Evolutionary conservation across 108 stramenopile species (phyloP), one percentile per base, ranked within the genome.

Genomic region (Pseudonitzschia delicatissima): DNA sequence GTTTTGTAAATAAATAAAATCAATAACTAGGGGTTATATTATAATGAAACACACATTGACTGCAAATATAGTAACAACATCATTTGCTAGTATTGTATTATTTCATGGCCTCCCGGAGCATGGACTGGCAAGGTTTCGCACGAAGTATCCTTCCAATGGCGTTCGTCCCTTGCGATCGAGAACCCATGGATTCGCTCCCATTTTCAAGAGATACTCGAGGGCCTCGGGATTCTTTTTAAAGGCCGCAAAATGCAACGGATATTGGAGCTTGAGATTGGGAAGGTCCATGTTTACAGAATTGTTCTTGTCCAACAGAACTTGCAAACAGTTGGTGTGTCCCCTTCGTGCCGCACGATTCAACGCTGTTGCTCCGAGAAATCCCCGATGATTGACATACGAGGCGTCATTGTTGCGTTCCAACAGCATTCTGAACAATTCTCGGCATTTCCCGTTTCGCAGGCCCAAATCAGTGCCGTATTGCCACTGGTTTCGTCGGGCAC

Each of bases 181-280:
- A 29, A 77, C 72, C 15, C 47, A 27, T 25, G 73, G 57, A 45
- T 69, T 71, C 9, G 72, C 72, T 21, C 79, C 79, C 44, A 35
- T 7, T 29, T 70, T 45, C 37, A 84, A 37, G 32, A 84, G 59
- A 15, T 57, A 34, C 5, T 50, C 42, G 9, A 84, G 77, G 21
- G 45, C n/a, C 7, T 66, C 73, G 11, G 15, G 36, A 15, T 80
- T 37, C 47, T 61, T 35, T 50, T 80, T 69, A 57, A 84, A 84
- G 12, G 83, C 83, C 11, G 83, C 83, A 71, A 84, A 80, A 48
- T 84, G 83, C 15, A 84, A 59, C n/a, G 83, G 83, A 36, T 77
- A 78, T 45, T 84, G 83, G 58, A 84, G 33, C 63, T 84, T 84
- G 60, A 69, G 64, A 49, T 84, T 84, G 37, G 71, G 57, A 21